Evolutionary conservation across 2,329 filamentous ascomycete genomes (phyloP).

Genomic region (Zelopaecilomyces penicillatus): DNA sequence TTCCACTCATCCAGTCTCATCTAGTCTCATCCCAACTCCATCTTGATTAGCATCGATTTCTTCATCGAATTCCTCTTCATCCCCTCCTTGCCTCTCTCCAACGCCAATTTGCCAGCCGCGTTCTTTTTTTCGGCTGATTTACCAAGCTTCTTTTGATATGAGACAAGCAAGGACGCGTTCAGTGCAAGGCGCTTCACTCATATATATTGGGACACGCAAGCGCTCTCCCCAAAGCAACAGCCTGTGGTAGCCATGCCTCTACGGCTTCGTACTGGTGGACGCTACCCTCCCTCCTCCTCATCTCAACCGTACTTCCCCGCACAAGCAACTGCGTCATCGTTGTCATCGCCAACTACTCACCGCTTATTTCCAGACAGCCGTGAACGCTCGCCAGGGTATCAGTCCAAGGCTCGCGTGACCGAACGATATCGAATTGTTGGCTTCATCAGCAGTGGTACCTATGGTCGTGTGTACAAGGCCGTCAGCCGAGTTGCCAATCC

Average conservation of each 20-base stretch:
- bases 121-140: too few species aligned
- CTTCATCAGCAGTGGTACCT: constrained; percentile 96
- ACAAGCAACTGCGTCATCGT: constrained; percentile 7
- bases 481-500: constrained; percentile 44
- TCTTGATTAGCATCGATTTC: too few species aligned
- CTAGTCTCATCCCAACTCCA: too few species aligned
- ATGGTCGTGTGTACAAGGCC: constrained; percentile 96
- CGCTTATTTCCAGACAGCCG: constrained; percentile 37
- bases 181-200: too few species aligned
- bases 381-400: constrained; percentile 48
- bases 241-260: constrained; percentile 23
- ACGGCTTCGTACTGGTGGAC: constrained; percentile 23
- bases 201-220: too few species aligned
- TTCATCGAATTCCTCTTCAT: too few species aligned
- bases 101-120: too few species aligned
- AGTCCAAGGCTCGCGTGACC: constrained; percentile 76
- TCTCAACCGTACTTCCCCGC: constrained; percentile 11
- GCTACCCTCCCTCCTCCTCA: constrained; percentile 15
- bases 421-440: constrained; percentile 95
- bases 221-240: too few species aligned
- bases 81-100: too few species aligned
- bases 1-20: too few species aligned
- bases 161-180: too few species aligned
- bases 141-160: too few species aligned
- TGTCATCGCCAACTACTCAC: constrained; percentile 25